Evolutionary conservation across 768 basidiomycete genomes (phyloP).

Genomic region (Pisolithus microcarpus): DNA sequence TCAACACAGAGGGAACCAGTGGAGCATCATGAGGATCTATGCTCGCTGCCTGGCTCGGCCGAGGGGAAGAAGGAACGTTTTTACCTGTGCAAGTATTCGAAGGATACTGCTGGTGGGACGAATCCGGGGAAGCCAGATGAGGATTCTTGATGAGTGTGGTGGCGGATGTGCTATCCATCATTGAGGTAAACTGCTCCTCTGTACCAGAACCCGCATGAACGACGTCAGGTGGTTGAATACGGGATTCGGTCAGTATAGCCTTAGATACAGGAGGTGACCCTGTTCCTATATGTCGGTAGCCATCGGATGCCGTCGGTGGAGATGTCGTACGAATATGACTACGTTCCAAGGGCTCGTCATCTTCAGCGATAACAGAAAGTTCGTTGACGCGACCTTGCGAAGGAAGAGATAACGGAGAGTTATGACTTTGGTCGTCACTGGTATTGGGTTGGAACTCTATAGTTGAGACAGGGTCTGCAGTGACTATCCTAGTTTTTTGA

Average conservation of each 20-base stretch:
- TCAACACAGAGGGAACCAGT: conserved; percentile 10
- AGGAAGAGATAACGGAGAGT: conserved; percentile 16
- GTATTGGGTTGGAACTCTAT: background rate
- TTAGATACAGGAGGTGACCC: background rate
- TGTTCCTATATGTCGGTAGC: background rate
- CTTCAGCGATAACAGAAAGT: conserved; percentile 66
- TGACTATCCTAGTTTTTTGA: conserved; percentile 42
- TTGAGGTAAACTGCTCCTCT: conserved; percentile 14
- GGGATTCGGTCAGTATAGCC: background rate
- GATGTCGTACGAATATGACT: conserved; percentile 8
- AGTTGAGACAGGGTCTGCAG: conserved; percentile 35
- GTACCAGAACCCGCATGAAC: background rate
- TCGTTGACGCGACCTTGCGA: conserved; percentile 29
- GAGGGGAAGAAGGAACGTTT: conserved; percentile 16
- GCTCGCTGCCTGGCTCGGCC: background rate
- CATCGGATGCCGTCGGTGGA: conserved; percentile 1
- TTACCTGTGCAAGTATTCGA: conserved; percentile 3
- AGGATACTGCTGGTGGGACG: conserved; percentile 19
- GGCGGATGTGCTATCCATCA: conserved; percentile 3
- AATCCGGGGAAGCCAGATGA: conserved; percentile 34
- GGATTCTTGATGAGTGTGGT: conserved; percentile 30
- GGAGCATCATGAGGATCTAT: conserved; percentile 20
- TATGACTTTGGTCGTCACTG: background rate
- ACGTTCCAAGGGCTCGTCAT: conserved; percentile 51
- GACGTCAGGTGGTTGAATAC: background rate